phyloP scores from a whole-genome alignment of 352 stramenopile species.

The Globisporangium middletonii region DNA sequence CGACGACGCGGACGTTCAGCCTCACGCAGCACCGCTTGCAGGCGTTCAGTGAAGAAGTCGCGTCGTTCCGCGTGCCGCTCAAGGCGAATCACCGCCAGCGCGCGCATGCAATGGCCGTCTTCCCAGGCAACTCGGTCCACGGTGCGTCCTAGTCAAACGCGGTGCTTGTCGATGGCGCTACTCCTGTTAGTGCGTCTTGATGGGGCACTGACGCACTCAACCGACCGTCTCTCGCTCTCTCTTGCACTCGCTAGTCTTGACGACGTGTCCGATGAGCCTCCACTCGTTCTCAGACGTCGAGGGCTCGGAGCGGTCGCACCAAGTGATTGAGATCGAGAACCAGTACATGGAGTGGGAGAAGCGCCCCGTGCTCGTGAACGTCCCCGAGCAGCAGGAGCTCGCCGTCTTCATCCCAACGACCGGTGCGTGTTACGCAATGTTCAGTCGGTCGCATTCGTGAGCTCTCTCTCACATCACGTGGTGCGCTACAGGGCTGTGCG shows the following conservation, averaged over 20 bases:
- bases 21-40: constrained; percentile 53
- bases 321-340: constrained; percentile 52
- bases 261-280: constrained; percentile 41
- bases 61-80: constrained; percentile 60
- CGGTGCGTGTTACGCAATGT: constrained; percentile 10
- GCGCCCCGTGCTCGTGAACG: constrained; percentile 40
- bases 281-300: constrained; percentile 60
- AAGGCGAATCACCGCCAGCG: constrained; percentile 50
- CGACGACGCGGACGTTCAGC: constrained; percentile 43
- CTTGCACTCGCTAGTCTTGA: constrained; percentile 32
- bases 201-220: background rate
- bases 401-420: constrained; percentile 57
- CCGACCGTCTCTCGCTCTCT: background rate
- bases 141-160: constrained; percentile 17
- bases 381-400: constrained; percentile 35
- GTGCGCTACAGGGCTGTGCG: constrained; percentile 23
- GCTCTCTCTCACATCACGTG: background rate
- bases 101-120: constrained; percentile 41
- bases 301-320: constrained; percentile 31
- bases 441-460: background rate
- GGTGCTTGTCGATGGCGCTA: background rate
- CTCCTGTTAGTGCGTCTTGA: background rate
- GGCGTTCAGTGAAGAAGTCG: constrained; percentile 55
- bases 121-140: constrained; percentile 60
- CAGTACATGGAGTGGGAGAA: constrained; percentile 64